Percentiles rank a stretch among this genome's conserved stretches.
These are phyloP conservation scores for Elsinoe australis DNA, from an alignment of 2,329 filamentous ascomycete species.

Conservation along the genomic window DNA sequence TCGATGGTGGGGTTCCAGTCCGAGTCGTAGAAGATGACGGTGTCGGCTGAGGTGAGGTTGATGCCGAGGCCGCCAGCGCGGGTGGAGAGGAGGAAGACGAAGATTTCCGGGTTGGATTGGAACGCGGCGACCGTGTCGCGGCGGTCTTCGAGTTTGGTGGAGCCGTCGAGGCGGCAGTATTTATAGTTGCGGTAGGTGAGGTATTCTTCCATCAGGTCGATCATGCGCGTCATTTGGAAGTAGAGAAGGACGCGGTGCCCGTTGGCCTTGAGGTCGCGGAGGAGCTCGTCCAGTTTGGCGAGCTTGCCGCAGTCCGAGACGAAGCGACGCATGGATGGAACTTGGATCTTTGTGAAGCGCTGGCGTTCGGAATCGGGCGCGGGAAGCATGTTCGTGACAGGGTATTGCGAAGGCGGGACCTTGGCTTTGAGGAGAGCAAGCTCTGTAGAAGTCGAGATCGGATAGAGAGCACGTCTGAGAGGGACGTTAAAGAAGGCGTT, in stretches of 20 bases:
- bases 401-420: slow-evolving; percentile 57
- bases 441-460: slow-evolving; percentile 57
- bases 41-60: slow-evolving; percentile 92
- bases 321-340: slow-evolving; percentile 94
- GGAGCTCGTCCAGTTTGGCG: slow-evolving; percentile 76
- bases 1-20: slow-evolving; percentile 99
- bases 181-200: slow-evolving; percentile 98
- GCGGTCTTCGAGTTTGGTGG: slow-evolving; percentile 92
- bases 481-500: slow-evolving; percentile 68
- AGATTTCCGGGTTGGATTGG: slow-evolving; percentile 89
- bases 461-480: slow-evolving; percentile 69
- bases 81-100: slow-evolving; percentile 92
- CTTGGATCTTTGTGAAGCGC: slow-evolving; percentile 81
- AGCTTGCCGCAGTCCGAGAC: slow-evolving; percentile 97
- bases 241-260: slow-evolving; percentile 91
- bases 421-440: slow-evolving; percentile 66
- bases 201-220: slow-evolving; percentile 98
- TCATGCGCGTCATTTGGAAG: slow-evolving; percentile 99
- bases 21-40: slow-evolving; percentile 98
- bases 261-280: slow-evolving; percentile 83
- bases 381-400: slow-evolving; percentile 61
- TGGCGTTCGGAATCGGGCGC: slow-evolving; percentile 71
- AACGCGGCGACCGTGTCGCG: slow-evolving; percentile 95
- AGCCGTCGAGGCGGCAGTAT: slow-evolving; percentile 92
- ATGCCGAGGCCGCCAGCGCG: slow-evolving; percentile 96